phyloP scores from a whole-genome alignment of 805 yeast species.

The Cyberlindnera japonica region DNA sequence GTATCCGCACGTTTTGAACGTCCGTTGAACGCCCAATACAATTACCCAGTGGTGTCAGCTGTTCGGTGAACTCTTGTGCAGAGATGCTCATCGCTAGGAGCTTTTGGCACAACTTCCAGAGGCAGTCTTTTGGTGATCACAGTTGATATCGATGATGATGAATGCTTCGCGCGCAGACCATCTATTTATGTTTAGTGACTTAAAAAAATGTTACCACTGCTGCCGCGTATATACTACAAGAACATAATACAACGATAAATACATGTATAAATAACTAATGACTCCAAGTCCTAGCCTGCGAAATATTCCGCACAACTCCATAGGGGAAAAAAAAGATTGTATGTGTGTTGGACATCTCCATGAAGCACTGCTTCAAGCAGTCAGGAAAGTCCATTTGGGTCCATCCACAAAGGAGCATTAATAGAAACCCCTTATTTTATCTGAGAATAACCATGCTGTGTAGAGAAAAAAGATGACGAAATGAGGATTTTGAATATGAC shows the following conservation, averaged over 20 bases:
- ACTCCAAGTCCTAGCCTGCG: conserved; percentile 3
- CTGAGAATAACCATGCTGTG: conserved; percentile 1
- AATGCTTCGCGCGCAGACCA: too few relatives aligned
- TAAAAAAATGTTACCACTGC: too few relatives aligned
- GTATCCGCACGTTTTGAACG: not conserved
- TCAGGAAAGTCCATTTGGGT: too few relatives aligned
- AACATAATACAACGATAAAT: not conserved
- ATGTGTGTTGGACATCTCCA: not conserved
- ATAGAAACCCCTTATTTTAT: too few relatives aligned
- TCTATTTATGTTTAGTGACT: too few relatives aligned
- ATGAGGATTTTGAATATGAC: too few relatives aligned
- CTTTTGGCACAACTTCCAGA: too few relatives aligned
- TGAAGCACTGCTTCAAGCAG: not conserved
- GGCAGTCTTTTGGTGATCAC: too few relatives aligned
- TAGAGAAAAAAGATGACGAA: not conserved
- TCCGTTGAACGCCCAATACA: not conserved
- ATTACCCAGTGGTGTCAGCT: not conserved
- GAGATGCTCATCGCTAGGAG: not conserved
- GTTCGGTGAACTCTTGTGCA: not conserved
- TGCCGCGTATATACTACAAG: too few relatives aligned
- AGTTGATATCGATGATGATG: too few relatives aligned
- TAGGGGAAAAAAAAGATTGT: not conserved
- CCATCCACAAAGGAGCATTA: too few relatives aligned
- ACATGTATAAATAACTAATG: conserved; percentile 3
- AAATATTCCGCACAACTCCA: too few relatives aligned